These are phyloP conservation scores for Talaromyces sp. DNA, from an alignment of 2,329 filamentous ascomycete genomes.

Conservation along the genomic window DNA sequence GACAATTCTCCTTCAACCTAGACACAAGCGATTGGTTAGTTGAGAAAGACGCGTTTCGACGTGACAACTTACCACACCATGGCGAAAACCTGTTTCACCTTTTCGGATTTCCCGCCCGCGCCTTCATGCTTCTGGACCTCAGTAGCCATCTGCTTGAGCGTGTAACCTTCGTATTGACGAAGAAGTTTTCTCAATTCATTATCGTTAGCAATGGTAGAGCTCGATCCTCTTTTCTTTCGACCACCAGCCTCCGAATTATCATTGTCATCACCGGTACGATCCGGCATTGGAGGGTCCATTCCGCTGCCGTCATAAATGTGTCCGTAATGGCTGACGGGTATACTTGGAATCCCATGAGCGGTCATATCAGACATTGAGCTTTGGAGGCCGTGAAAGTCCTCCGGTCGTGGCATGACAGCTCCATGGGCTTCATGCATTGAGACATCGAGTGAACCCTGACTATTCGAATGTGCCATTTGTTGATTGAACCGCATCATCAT, in stretches of 20 bases:
- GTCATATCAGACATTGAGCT: slow-evolving; percentile 34
- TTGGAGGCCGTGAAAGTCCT: slow-evolving; percentile 39
- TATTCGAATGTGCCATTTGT: slow-evolving; percentile 39
- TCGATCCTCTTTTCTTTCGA: slow-evolving; percentile 47
- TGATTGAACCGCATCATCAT: slow-evolving; percentile 46
- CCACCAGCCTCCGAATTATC: slow-evolving; percentile 43
- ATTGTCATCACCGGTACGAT: slow-evolving; percentile 39
- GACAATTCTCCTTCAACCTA: slow-evolving; percentile 49
- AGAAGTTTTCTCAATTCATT: slow-evolving; percentile 48
- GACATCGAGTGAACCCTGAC: slow-evolving; percentile 35
- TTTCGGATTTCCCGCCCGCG: slow-evolving; percentile 49
- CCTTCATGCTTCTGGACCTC: slow-evolving; percentile 51
- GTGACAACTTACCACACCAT: slow-evolving; percentile 48
- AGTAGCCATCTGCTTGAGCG: slow-evolving; percentile 46
- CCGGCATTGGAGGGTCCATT: slow-evolving; percentile 42
- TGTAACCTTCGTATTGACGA: slow-evolving; percentile 46
- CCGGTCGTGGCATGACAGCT: slow-evolving; percentile 33
- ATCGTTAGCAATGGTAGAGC: slow-evolving; percentile 49
- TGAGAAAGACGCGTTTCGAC: not conserved
- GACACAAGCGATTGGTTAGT: not conserved
- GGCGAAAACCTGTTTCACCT: slow-evolving; percentile 52
- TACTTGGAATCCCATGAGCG: slow-evolving; percentile 29
- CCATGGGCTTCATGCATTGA: slow-evolving; percentile 38
- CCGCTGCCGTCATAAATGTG: slow-evolving; percentile 39
- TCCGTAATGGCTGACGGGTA: slow-evolving; percentile 38